Percentiles rank a stretch among this genome's conserved stretches.
Conservation (phyloP, 192 early-diverging fungal species). For the Lobosporangium transversale region DNA sequence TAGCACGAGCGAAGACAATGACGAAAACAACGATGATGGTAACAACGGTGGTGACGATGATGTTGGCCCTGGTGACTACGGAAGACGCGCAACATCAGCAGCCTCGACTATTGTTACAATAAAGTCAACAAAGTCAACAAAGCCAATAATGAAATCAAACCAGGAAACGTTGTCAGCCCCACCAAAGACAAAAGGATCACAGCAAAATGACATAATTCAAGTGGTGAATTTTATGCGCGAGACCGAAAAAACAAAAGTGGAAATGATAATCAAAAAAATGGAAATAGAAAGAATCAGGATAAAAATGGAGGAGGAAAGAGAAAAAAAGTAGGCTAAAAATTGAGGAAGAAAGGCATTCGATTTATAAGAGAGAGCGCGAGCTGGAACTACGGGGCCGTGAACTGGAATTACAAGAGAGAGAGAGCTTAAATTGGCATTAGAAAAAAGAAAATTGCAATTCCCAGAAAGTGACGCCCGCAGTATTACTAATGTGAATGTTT, state of each 20-base stretch:
- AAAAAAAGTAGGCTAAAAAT: neutral
- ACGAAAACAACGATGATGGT: no score
- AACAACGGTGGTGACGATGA: no score
- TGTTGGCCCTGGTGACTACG: no score
- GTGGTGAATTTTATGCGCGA: neutral
- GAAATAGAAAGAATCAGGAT: no score
- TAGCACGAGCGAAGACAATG: neutral
- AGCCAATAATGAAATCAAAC: neutral
- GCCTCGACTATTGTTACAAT: neutral
- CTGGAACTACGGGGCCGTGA: neutral
- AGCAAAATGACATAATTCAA: neutral
- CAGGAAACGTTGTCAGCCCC: neutral
- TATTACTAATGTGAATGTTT: no score
- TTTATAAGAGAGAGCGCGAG: neutral
- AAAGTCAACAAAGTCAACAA: neutral
- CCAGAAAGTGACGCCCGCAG: no score
- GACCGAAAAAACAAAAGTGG: no score
- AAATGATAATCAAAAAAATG: no score
- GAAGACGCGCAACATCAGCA: no score
- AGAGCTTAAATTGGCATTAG: neutral
- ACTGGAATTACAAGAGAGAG: neutral
- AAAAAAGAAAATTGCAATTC: slow-evolving; percentile 1
- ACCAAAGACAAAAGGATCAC: neutral
- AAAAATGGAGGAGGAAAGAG: no score
- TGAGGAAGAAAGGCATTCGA: no score